Evolutionary conservation across 2,329 filamentous ascomycete genomes (phyloP), one percentile per base, ranked within the genome.

Genomic region (Lojkania enalia): DNA sequence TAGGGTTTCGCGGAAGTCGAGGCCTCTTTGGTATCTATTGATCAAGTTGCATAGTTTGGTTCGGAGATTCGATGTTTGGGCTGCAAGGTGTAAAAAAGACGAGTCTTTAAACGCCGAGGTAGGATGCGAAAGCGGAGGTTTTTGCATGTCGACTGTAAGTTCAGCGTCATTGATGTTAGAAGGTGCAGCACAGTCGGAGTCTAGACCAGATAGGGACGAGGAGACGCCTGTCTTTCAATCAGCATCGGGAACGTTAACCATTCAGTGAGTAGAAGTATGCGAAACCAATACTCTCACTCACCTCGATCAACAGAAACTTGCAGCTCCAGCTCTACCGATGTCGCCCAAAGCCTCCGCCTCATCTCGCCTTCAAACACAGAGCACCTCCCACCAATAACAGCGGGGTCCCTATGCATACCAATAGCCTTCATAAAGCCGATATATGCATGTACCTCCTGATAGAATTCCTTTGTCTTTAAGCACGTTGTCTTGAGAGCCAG

Each of bases 331-430:
- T 82, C 78, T 3, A 78, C 57, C 5, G 79, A 75, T 0, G 79
- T 79, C 2, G 71, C 72, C 80, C 80, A 83, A 2, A 83, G 66
- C 39, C 79, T 71, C 27, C 78, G 70, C 29, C 79, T 71, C 70
- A 79, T 73, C 42, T 78, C 75, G 31, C 73, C 72, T 41, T 77
- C 72, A 25, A 75, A 73, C 1, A 65, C 54, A 9, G 55, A 53
- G 32, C 52, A 63, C 9, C 55, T 39, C 11, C 14, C 33, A 51
- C 45, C 70, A 58, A 40, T 71, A 51, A 47, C 72, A 11, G 36
- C 32, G 0, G 75, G 73, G 42, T 77, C 72, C n/a, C 74, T 63
- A 52, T 81, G 78, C 15, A 79, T 70, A 1, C 78, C 77, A 11
- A 70, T 71, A 32, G 75, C 66, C 6, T 38, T 47, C 71, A 81